Percentiles rank a stretch among this genome's conserved stretches.
Evolutionary conservation across 495 filamentous ascomycete genomes (phyloP).

Genomic region (Hypoxylon lienhwacheense): DNA sequence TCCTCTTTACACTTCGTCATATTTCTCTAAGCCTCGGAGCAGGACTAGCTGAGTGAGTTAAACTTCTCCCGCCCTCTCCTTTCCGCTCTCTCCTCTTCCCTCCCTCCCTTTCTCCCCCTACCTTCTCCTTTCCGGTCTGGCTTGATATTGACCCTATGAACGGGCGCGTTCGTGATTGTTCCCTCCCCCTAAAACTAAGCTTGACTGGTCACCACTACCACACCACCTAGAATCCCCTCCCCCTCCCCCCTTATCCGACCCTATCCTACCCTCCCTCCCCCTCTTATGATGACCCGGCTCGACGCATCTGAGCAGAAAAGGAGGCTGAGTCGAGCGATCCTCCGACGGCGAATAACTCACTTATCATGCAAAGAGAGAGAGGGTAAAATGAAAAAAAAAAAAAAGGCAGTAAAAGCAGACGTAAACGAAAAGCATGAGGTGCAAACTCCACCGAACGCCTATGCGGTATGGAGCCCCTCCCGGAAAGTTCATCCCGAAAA

Average conservation of each 20-base stretch:
- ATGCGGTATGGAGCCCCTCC: slow-evolving; percentile 31
- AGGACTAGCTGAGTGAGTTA: not conserved
- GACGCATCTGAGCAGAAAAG: no score
- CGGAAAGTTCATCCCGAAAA: slow-evolving; percentile 16
- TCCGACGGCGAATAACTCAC: slow-evolving; percentile 5
- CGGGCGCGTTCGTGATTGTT: no score
- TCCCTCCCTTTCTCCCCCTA: not conserved
- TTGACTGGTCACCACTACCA: no score
- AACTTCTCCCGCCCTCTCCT: not conserved
- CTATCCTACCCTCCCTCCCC: no score
- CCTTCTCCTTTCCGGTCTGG: slow-evolving; percentile 1
- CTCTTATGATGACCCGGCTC: no score
- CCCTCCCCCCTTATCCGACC: no score
- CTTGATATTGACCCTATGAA: no score
- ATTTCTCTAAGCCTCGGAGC: not conserved
- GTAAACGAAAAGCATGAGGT: not conserved
- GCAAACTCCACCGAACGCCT: slow-evolving; percentile 36
- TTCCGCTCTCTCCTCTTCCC: not conserved
- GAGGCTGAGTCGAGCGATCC: no score
- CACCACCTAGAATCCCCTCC: no score
- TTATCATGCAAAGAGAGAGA: slow-evolving; percentile 33
- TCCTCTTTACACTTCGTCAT: not conserved
- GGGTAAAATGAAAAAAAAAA: not conserved
- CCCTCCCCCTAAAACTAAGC: no score
- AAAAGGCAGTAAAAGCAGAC: not conserved